Evolutionary conservation across 306 rosid species (phyloP), one percentile per base, ranked within the genome.

Genomic region (Trichosanthes truncata): DNA sequence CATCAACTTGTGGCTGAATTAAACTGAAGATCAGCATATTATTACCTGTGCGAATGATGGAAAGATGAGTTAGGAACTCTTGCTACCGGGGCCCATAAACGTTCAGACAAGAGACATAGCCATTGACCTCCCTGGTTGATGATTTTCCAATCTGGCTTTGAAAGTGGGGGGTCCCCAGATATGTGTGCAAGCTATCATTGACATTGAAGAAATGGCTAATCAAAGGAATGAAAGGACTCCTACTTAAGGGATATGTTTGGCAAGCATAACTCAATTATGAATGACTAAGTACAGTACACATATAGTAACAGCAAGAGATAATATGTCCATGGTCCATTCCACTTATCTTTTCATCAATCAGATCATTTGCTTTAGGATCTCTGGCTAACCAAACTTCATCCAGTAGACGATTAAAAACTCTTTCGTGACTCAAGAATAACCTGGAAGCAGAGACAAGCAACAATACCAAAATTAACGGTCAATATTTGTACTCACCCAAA

Each of bases 131-230:
- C 63, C 74, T 67, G 38, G 65, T 59, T 46, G 88, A 82, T 86
- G 90, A 87, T n/a, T 81, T 72, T 88, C 89, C 82, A 85, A 80
- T 88, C 84, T 89, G 93, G 89, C 84, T 88, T 87, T 84, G 79
- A 87, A 89, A 91, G 90, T 87, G 83, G 85, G 83, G 88, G 89
- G 91, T 85, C 91, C 91, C 85, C 86, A 84, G 86, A 76, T 72
- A 80, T 78, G 81, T 80, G 81, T 56, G 84, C 85, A 83, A 77
- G 79, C 82, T 82, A 84, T 88, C 86, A 83, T 87, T 90, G 87
- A 87, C 85, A 81, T 43, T 14, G 78, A 71, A 81, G 45, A 79
- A 78, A 79, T 83, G 85, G 84, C 83, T 78, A 85, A 86, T 88
- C 83, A 82, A 83, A 84, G 67, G 84, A 85, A 86, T 86, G 78